Evolutionary conservation across 2,329 filamentous ascomycete genomes (phyloP), one percentile per base, ranked within the genome.

Genomic region (Sclerotinia borealis): DNA sequence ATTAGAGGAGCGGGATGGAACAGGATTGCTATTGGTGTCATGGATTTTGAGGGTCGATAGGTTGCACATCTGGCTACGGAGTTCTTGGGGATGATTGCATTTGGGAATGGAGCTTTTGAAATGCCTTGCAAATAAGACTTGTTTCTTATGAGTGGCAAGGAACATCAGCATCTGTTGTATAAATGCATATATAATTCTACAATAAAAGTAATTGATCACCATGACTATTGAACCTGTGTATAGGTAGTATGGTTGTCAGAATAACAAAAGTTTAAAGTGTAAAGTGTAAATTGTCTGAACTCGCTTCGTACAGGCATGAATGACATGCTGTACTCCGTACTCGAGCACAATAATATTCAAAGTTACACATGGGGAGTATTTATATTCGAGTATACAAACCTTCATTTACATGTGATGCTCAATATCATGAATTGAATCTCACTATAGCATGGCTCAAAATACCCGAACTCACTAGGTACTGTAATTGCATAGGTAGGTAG

Each of bases 81-180:
- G 56, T 59, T 61, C 39, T 45, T 29, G 59, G 59, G 13, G 34
- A 34, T 31, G 48, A 41, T 55, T 61, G 59, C 59, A 61, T 61
- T 41, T 61, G 29, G 59, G 48, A 61, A 52, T 45, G 59, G 48
- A 61, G 59, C 59, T 45, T 60, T 51, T 60, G 45, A 41, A 60
- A 41, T 60, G 25, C 25, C 45, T 17, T 9, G 29, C n/a, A n/a
- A 29, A 15, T 13, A 36, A 19, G 47, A 11, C 19, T 55, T 17
- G 22, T 22, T 55, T 43, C n/a, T 56, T 39, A 56, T 45, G 52
- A 56, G n/a, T 43, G 17, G 19, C 27, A 19, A 45, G 52, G 19
- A 41, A 34, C 37, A 45, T 56, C 17, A 22, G 52, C 27, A 43
- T 29, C 27, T 7, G 29, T 45, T 29, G 39, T 34, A n/a, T 41